Evolutionary conservation across 805 yeast genomes (phyloP).

Genomic region (Huiozyma sinensis): DNA sequence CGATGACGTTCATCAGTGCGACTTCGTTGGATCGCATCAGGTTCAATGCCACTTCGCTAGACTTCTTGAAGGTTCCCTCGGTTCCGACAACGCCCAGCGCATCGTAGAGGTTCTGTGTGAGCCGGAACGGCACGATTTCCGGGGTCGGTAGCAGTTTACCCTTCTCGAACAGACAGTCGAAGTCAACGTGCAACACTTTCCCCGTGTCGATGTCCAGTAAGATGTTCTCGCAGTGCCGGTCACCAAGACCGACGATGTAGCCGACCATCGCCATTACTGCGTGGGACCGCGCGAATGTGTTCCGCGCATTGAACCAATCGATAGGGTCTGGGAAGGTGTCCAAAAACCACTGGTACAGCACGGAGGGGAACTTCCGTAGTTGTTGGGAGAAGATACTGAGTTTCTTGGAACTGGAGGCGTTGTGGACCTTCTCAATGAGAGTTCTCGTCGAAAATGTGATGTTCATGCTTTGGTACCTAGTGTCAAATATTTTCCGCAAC

Average conservation of each 20-base stretch:
- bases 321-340: conserved; percentile 85
- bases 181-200: conserved; percentile 83
- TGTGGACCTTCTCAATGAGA: conserved; percentile 20
- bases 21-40: conserved; percentile 71
- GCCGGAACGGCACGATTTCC: conserved; percentile 87
- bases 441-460: conserved; percentile 21
- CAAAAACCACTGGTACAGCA: conserved; percentile 76
- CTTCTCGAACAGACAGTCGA: conserved; percentile 91
- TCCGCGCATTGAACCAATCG: conserved; percentile 74
- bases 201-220: conserved; percentile 66
- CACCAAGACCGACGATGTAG: conserved; percentile 87
- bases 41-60: conserved; percentile 74
- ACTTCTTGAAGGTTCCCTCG: conserved; percentile 79
- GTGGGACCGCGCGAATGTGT: conserved; percentile 60
- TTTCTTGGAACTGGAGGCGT: conserved; percentile 15
- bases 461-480: conserved; percentile 34
- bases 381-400: conserved; percentile 21
- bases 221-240: conserved; percentile 90
- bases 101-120: conserved; percentile 80
- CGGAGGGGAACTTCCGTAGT: conserved; percentile 43
- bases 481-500: conserved; percentile 47
- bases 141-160: conserved; percentile 66
- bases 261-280: conserved; percentile 99
- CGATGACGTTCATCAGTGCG: conserved; percentile 78
- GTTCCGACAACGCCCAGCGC: conserved; percentile 82